These are phyloP conservation scores for Udeniomyces megalosporus DNA, from an alignment of 768 basidiomycete species.

Conservation along the genomic window DNA sequence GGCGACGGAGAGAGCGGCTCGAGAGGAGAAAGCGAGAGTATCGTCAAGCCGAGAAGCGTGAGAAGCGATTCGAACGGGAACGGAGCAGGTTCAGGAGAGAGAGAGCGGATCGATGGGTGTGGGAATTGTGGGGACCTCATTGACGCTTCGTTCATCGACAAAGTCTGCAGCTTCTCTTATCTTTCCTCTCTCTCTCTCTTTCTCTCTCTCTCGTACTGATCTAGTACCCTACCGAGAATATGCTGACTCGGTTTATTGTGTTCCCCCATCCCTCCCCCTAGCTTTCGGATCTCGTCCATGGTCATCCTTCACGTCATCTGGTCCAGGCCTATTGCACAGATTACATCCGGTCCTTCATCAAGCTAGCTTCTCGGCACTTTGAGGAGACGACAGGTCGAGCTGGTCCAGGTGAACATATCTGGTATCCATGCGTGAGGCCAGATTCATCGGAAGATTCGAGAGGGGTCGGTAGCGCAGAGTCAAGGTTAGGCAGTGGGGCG, in stretches of 20 bases:
- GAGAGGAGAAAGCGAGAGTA: neutral
- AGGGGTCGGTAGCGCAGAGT: too few relatives aligned
- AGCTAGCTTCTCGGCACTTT: conserved; percentile 79
- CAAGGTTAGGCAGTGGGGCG: conserved; percentile 8
- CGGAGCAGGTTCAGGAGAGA: neutral
- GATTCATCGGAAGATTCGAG: conserved; percentile 27
- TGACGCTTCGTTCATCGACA: conserved; percentile 5
- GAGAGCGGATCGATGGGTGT: neutral
- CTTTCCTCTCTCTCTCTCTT: neutral
- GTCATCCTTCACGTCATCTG: conserved; percentile 76
- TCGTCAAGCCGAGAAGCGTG: neutral
- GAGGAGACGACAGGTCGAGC: conserved; percentile 47
- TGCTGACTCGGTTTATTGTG: neutral
- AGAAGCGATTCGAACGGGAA: neutral
- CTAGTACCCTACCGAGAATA: too few relatives aligned
- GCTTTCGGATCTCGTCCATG: conserved; percentile 73
- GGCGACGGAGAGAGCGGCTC: too few relatives aligned
- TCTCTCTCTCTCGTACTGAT: neutral
- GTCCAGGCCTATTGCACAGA: conserved; percentile 81
- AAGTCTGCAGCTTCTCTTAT: neutral
- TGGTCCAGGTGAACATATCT: conserved; percentile 36
- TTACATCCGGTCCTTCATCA: conserved; percentile 70
- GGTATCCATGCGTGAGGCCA: conserved; percentile 40
- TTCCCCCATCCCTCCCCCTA: conserved; percentile 24
- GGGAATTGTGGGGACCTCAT: neutral